Conservation (phyloP, 257 asterid genomes). For the Paraleonurus japonicus region DNA sequence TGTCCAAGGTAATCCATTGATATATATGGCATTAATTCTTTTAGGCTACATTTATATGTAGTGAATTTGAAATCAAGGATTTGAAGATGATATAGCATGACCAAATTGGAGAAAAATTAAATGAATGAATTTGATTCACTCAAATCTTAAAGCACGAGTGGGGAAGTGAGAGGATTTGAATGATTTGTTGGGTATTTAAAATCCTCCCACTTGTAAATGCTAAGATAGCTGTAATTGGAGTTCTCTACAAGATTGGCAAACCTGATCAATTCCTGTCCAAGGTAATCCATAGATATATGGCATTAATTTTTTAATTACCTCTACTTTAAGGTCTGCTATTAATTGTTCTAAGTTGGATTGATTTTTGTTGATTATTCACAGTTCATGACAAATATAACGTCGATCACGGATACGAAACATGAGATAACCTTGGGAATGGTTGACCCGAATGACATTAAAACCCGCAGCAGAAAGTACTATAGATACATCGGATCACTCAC, state of each 20-base stretch:
- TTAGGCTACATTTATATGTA: too few relatives aligned
- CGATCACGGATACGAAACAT: conserved; percentile 29
- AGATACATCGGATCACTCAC: conserved; percentile 75
- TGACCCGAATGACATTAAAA: conserved; percentile 41
- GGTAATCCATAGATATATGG: conserved; percentile 28
- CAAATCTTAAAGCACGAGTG: too few relatives aligned
- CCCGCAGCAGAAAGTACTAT: conserved; percentile 31
- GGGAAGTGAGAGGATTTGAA: too few relatives aligned
- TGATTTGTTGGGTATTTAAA: too few relatives aligned
- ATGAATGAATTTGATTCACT: too few relatives aligned
- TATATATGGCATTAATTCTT: not conserved
- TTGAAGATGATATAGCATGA: too few relatives aligned
- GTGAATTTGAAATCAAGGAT: too few relatives aligned
- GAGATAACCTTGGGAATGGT: conserved; percentile 31
- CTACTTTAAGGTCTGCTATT: not conserved
- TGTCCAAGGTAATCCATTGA: too few relatives aligned
- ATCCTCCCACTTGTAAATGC: conserved; percentile 31
- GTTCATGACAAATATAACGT: conserved; percentile 38
- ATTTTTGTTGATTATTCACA: conserved; percentile 13
- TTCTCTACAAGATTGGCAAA: conserved; percentile 57
- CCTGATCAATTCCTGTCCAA: conserved; percentile 57
- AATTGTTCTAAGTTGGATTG: not conserved
- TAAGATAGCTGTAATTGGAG: conserved; percentile 47
- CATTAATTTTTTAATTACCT: too few relatives aligned
- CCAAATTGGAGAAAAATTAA: too few relatives aligned